A percentile compares a stretch with the other conserved stretches of the same genome.
Conservation (phyloP, 495 filamentous ascomycete species). For the Aspergillus cavernicola region DNA sequence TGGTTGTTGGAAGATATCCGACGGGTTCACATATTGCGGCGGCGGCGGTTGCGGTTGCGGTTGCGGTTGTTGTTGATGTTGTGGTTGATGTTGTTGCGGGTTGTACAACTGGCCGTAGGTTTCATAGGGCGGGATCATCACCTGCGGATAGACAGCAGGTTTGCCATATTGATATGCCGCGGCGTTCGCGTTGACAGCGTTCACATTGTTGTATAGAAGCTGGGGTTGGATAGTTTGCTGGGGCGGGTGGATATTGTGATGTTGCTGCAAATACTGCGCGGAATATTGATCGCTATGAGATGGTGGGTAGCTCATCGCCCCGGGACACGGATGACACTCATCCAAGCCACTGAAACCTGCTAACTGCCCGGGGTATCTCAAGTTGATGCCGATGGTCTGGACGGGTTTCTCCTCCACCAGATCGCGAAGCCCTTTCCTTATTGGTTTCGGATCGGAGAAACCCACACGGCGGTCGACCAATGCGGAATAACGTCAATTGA, state of each 20-base stretch:
- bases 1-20: constrained; percentile 37
- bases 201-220: constrained; percentile 41
- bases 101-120: constrained; percentile 30
- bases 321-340: constrained; percentile 26
- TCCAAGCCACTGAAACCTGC: constrained; percentile 19
- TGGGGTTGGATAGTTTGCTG: constrained; percentile 27
- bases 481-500: background rate
- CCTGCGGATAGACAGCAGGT: constrained; percentile 32
- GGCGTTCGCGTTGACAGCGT: constrained; percentile 27
- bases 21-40: constrained; percentile 45
- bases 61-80: constrained; percentile 24
- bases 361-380: constrained; percentile 7
- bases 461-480: constrained; percentile 18
- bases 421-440: constrained; percentile 18
- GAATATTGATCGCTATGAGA: constrained; percentile 44
- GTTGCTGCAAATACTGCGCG: constrained; percentile 38
- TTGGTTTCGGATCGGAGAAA: constrained; percentile 40
- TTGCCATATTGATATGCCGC: constrained; percentile 42
- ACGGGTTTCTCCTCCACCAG: background rate
- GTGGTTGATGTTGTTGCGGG: constrained; percentile 20
- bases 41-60: constrained; percentile 21
- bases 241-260: constrained; percentile 21
- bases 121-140: constrained; percentile 35
- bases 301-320: constrained; percentile 50
- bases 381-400: constrained; percentile 2